Percentiles rank a stretch among this genome's conserved stretches.
Conservation (phyloP, 2,329 filamentous ascomycete genomes). For the Pyrenochaeta sp. region DNA sequence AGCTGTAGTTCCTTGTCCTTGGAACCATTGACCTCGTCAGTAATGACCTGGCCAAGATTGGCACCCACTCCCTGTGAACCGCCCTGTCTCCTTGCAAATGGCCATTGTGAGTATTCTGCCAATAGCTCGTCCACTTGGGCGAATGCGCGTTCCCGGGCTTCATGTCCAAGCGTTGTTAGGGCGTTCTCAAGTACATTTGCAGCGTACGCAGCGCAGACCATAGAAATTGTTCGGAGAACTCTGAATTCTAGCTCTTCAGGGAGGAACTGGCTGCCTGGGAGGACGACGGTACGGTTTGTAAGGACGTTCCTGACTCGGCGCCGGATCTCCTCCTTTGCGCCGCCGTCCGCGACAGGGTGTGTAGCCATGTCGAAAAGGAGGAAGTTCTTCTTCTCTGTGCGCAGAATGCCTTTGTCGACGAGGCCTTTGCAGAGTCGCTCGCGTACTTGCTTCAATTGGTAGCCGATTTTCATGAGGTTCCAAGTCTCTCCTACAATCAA, state of each 20-base stretch:
- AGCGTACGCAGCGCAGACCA: constrained; percentile 98
- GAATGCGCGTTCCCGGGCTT: constrained; percentile 92
- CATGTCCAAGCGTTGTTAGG: constrained; percentile 90
- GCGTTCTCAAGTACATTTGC: constrained; percentile 98
- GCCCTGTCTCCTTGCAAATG: constrained; percentile 82
- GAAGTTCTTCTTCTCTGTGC: constrained; percentile 99
- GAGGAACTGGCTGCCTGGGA: constrained; percentile 85
- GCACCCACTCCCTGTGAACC: constrained; percentile 87
- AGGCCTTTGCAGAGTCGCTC: constrained; percentile 96
- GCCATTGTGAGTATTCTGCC: constrained; percentile 97
- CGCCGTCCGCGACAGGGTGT: constrained; percentile 93
- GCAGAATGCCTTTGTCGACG: constrained; percentile 97
- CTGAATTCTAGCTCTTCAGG: constrained; percentile 95
- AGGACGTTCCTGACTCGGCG: constrained; percentile 91
- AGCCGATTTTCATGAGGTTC: constrained; percentile 99
- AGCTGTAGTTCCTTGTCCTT: constrained; percentile 97
- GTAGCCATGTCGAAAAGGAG: constrained; percentile 99
- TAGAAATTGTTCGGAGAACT: constrained; percentile 87
- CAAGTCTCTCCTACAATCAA: constrained; percentile 84
- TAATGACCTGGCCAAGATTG: constrained; percentile 86
- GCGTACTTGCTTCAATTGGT: constrained; percentile 98
- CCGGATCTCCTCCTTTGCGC: constrained; percentile 96
- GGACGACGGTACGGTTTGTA: constrained; percentile 91
- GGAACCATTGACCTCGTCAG: constrained; percentile 83
- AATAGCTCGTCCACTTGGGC: constrained; percentile 96